Percentiles rank a stretch among this genome's conserved stretches.
These are phyloP conservation scores for Gardenia jasminoides DNA, from an alignment of 257 asterid genomes.

Conservation along the genomic window DNA sequence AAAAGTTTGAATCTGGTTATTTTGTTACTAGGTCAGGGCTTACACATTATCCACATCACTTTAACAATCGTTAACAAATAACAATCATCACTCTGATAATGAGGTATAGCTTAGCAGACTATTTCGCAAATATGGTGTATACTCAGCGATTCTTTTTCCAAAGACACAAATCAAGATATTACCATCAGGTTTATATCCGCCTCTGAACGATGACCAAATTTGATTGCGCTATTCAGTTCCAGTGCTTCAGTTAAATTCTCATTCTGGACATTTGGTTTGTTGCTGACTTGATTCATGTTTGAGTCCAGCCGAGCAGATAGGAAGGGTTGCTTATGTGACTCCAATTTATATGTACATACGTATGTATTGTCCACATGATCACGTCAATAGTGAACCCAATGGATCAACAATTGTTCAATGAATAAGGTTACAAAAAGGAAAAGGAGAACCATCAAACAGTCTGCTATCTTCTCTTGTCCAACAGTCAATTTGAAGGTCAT, in stretches of 20 bases:
- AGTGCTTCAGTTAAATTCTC: background rate
- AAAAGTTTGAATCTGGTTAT: background rate
- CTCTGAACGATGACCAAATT: background rate
- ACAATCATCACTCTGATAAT: background rate
- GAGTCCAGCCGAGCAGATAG: background rate
- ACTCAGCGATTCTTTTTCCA: background rate
- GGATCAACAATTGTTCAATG: background rate
- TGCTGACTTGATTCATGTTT: background rate
- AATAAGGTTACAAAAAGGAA: too few species aligned
- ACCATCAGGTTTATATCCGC: background rate
- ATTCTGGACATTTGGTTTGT: background rate
- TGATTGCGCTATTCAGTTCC: background rate
- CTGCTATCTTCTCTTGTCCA: background rate
- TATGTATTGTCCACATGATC: background rate
- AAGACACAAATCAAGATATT: background rate
- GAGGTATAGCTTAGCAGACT: background rate
- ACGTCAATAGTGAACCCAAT: background rate
- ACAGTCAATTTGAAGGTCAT: background rate
- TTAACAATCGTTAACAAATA: background rate
- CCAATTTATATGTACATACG: background rate
- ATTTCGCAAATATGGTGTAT: background rate
- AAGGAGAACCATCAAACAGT: background rate
- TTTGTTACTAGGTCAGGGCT: background rate
- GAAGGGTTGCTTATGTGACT: background rate
- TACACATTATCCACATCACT: background rate